phyloP scores from a whole-genome alignment of 139 green algal genomes.

The Yamagishiella unicocca region DNA sequence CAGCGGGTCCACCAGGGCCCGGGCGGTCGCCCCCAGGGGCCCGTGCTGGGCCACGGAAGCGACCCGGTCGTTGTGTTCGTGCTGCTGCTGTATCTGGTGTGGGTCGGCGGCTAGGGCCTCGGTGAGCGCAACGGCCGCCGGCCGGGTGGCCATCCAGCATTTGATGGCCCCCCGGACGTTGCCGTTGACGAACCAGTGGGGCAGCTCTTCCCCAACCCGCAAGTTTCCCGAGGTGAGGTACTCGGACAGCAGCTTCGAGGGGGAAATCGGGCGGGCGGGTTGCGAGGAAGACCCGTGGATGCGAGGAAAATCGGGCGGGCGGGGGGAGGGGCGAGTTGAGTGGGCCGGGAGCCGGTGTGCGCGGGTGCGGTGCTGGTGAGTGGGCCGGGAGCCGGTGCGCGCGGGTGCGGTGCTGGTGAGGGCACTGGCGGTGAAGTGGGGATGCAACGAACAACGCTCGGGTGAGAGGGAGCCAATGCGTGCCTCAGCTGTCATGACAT shows the following conservation, averaged over 20 bases:
- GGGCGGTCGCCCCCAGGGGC: neutral
- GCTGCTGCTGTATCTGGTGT: neutral
- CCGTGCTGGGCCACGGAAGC: neutral
- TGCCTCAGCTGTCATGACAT: too few species aligned
- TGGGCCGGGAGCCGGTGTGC: too few species aligned
- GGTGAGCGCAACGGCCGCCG: neutral
- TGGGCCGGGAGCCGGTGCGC: too few species aligned
- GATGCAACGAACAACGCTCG: too few species aligned
- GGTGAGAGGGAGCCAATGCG: too few species aligned
- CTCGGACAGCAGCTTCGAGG: constrained; percentile 32
- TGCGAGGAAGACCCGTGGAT: too few species aligned
- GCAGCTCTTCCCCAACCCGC: constrained; percentile 42
- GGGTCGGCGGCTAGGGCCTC: neutral
- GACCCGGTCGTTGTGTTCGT: neutral
- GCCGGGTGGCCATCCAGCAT: constrained; percentile 34
- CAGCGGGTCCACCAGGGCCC: constrained; percentile 11
- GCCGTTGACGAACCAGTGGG: constrained; percentile 44
- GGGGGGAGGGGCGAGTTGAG: neutral
- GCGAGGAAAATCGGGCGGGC: neutral
- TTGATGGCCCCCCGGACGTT: constrained; percentile 40
- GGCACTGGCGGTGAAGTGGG: too few species aligned
- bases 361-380: too few species aligned
- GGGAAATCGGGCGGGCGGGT: neutral
- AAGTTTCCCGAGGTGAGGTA: neutral
- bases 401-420: too few species aligned